Evolutionary conservation across 164 flowering plant genomes (phyloP), one percentile per base, ranked within the genome.

Genomic region (Echeveria elegans): DNA sequence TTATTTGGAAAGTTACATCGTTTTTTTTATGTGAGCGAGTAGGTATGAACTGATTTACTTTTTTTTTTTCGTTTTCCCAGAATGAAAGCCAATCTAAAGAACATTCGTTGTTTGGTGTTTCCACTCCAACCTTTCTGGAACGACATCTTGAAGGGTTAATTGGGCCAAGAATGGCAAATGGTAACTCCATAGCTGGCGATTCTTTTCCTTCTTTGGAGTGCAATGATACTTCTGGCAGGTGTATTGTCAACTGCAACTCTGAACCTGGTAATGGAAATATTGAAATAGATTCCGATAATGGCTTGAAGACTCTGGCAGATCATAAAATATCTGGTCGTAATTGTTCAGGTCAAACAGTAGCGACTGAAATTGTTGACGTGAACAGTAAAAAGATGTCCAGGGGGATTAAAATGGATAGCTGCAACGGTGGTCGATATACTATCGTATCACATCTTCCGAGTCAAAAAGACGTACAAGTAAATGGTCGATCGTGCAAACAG

Each of bases 111-210:
- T 84, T 89, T 76, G 45, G 85, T 71, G 83, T 89, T 72, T 83
- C 85, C 15, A 88, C 96, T 43, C 70, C 89, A 50, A 85, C 80
- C 73, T 83, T 87, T 77, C 76, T 84, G 4, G 69, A 80, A 66
- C 74, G 86, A 77, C 98, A 90, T 78, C 86, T 93, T 38, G 87
- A 85, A 79, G 71, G 81, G 77, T 78, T 89, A 52, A 83, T 88
- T 87, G 85, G 85, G 48, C 80, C 71, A 48, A 77, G 77, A 65
- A 73, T 77, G 63, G 74, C 83, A 34, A 67, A 74, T 38, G 59
- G 72, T 21, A 77, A 75, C 75, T 76, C 83, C 23, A 68, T 65
- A 50, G 80, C 76, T 38, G 72, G 50, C 48, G 70, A 70, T 65
- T 70, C 82, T 24, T 14, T 71, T 23, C 43, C 72, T 61, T 68